phyloP scores from a whole-genome alignment of 23 red algal genomes.

The Gracilariopsis chorda region DNA sequence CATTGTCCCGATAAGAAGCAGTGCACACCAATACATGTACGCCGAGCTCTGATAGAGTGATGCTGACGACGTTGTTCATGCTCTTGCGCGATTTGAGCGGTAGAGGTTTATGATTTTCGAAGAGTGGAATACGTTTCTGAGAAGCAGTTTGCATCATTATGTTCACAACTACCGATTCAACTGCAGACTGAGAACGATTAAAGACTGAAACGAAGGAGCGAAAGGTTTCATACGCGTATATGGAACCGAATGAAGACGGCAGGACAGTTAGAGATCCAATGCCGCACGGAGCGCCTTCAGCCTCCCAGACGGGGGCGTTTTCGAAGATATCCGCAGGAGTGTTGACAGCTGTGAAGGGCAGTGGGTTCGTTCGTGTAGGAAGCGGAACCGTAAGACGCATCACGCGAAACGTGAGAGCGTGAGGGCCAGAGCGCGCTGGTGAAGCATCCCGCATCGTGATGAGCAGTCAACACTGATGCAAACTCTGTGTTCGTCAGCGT shows the following conservation, averaged over 20 bases:
- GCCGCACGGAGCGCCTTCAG: constrained; percentile 59
- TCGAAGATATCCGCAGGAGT: not conserved
- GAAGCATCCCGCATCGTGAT: constrained; percentile 2
- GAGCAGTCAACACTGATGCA: not conserved
- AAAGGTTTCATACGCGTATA: constrained; percentile 70
- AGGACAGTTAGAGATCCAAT: constrained; percentile 57
- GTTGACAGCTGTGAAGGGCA: constrained; percentile 28
- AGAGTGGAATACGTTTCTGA: constrained; percentile 6
- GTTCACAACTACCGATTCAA: constrained; percentile 22
- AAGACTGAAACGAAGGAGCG: constrained; percentile 62
- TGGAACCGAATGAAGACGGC: constrained; percentile 63
- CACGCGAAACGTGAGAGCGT: constrained; percentile 45
- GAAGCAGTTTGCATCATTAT: constrained; percentile 58
- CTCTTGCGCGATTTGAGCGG: constrained; percentile 7
- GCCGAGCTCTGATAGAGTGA: constrained; percentile 48
- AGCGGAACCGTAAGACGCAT: constrained; percentile 54
- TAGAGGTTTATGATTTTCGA: not conserved
- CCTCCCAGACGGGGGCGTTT: constrained; percentile 45
- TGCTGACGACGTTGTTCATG: constrained; percentile 55
- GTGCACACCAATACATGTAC: constrained; percentile 59
- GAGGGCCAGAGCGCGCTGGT: not conserved
- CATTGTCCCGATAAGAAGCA: constrained; percentile 28
- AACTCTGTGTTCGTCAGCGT: too few species aligned
- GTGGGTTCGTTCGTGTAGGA: constrained; percentile 12
- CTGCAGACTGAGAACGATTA: constrained; percentile 16